These are phyloP conservation scores for Poronia punctata DNA, from an alignment of 495 filamentous ascomycete genomes.

Conservation along the genomic window DNA sequence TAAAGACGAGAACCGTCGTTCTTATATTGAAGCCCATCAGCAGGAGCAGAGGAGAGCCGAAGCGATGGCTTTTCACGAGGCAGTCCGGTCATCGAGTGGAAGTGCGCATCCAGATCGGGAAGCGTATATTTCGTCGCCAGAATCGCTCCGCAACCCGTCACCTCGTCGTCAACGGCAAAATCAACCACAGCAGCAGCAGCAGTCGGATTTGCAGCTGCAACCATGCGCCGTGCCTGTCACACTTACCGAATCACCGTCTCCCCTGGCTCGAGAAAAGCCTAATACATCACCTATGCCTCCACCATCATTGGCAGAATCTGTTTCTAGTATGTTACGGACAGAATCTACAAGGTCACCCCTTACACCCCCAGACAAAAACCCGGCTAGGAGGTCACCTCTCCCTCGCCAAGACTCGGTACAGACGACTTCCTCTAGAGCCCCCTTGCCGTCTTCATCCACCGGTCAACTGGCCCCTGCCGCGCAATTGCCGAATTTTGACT, in stretches of 20 bases:
- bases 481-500: too few species aligned
- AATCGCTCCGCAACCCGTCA: slow-evolving; percentile 11
- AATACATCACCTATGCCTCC: slow-evolving; percentile 10
- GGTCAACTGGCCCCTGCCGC: slow-evolving; percentile 12
- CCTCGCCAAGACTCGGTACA: slow-evolving; percentile 9
- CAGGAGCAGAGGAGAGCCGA: slow-evolving; percentile 71
- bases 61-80: slow-evolving; percentile 57
- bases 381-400: slow-evolving; percentile 15
- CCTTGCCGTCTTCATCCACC: slow-evolving; percentile 17
- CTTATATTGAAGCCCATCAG: slow-evolving; percentile 50
- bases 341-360: slow-evolving; percentile 22
- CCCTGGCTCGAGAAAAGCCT: slow-evolving; percentile 18
- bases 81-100: slow-evolving; percentile 29
- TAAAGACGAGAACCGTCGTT: slow-evolving; percentile 40
- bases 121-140: slow-evolving; percentile 21
- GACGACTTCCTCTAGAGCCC: slow-evolving; percentile 9
- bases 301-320: slow-evolving; percentile 21
- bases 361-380: slow-evolving; percentile 13
- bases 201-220: too few species aligned
- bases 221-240: too few species aligned
- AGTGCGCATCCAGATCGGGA: slow-evolving; percentile 20
- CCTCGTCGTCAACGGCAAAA: slow-evolving; percentile 12
- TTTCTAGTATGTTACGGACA: slow-evolving; percentile 21
- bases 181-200: neutral
- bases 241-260: slow-evolving; percentile 17